phyloP scores from a whole-genome alignment of 495 filamentous ascomycete species.

The Talaromyces liani region DNA sequence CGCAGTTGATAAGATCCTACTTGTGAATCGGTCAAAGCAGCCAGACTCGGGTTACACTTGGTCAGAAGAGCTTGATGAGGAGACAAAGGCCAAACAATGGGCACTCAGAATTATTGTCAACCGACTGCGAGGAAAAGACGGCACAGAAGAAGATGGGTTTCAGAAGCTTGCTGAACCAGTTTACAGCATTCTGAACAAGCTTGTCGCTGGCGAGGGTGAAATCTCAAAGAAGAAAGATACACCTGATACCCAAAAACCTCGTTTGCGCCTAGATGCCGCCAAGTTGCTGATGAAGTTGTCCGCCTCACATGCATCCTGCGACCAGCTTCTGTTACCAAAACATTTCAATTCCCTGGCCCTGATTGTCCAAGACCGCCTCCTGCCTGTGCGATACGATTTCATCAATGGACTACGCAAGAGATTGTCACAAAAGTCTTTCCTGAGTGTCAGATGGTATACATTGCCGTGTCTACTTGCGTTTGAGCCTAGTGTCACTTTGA shows the following conservation, averaged over 20 bases:
- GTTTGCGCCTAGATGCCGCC: slow-evolving; percentile 74
- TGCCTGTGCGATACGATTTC: slow-evolving; percentile 69
- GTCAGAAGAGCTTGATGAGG: slow-evolving; percentile 68
- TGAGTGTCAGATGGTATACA: slow-evolving; percentile 67
- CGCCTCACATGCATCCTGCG: slow-evolving; percentile 56
- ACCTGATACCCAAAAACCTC: slow-evolving; percentile 62
- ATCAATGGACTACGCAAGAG: slow-evolving; percentile 79
- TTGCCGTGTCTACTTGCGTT: slow-evolving; percentile 85
- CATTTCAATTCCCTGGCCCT: slow-evolving; percentile 77
- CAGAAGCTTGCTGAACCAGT: slow-evolving; percentile 59
- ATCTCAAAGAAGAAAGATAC: slow-evolving; percentile 66
- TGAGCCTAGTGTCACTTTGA: slow-evolving; percentile 65
- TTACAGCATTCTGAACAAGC: slow-evolving; percentile 67
- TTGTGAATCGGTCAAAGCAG: slow-evolving; percentile 53
- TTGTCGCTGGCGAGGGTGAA: slow-evolving; percentile 71
- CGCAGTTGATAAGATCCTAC: slow-evolving; percentile 65
- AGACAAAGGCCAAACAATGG: slow-evolving; percentile 77
- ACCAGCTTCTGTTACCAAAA: slow-evolving; percentile 59
- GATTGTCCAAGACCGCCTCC: slow-evolving; percentile 69
- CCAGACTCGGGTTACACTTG: slow-evolving; percentile 50
- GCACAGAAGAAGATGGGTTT: slow-evolving; percentile 47
- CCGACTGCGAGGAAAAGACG: slow-evolving; percentile 60
- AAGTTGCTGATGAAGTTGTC: slow-evolving; percentile 81
- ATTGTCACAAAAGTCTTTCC: slow-evolving; percentile 44
- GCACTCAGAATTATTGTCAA: slow-evolving; percentile 89